Base-by-base conservation (phyloP, 805 yeast genomes). In the Isabelozyma heimii region DNA sequence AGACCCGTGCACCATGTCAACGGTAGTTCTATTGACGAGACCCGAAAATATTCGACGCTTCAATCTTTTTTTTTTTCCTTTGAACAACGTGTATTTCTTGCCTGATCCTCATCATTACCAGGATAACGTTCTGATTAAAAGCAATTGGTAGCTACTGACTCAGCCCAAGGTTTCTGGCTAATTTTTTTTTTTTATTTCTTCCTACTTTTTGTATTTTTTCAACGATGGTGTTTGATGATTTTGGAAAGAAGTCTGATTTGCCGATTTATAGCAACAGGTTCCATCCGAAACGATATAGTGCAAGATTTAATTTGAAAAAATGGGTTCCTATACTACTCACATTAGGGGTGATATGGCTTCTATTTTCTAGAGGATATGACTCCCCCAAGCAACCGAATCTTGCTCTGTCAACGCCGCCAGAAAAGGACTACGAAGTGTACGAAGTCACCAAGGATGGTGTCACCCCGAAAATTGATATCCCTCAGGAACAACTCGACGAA, bases 201-300 rank as follows among this genome's bases (percentile, higher is more conserved):
- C 40, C 16, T 37, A 37, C n/a, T 14, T 14, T 13, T 37, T 37
- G 17, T 37, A 12, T 26, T 28, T 14, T 16, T 16, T 37, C 3
- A 42, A n/a, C 49, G 27, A 58, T 60, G 64, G 59, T 54, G 38
- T 51, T 54, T 43, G 68, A 68, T 50, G 61, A 66, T 44, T 66
- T 62, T 47, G 72, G 73, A 45, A 75, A 73, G 65, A 76, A 72
- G 63, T 59, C 73, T 30, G 83, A 76, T 51, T 72, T 80, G 49
- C 84, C 84, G 43, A 61, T 76, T 67, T 63, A 74, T 42, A 69
- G 51, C 44, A 52, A 56, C 33, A 53, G 58, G 48, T 66, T 60
- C 50, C 59, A 54, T 38, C 67, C 67, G 12, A 55, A 58, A 43
- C 49, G 49, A 26, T 48, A 47, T 17, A 42, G 42, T 13, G 45